Evolutionary conservation across 164 flowering plant species (phyloP).

Genomic region (Stephania yunnanensis): DNA sequence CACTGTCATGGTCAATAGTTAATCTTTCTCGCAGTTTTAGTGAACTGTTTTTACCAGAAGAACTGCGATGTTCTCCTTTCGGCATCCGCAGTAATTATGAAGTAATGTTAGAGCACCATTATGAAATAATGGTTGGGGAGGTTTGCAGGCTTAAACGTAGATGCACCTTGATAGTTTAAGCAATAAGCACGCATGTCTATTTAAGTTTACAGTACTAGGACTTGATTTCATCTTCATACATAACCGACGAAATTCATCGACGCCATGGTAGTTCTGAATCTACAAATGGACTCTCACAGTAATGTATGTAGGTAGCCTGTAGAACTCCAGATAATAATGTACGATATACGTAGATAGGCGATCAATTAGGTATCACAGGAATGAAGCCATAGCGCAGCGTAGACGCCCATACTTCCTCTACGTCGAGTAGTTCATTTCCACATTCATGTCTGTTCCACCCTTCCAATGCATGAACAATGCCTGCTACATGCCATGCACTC

Average conservation of each 20-base stretch:
- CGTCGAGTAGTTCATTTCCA: slow-evolving; percentile 21
- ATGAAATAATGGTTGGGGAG: too few relatives aligned
- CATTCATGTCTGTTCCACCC: slow-evolving; percentile 47
- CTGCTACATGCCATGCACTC: slow-evolving; percentile 48
- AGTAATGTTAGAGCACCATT: too few relatives aligned
- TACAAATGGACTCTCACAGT: neutral
- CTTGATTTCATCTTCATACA: neutral
- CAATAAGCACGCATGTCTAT: neutral
- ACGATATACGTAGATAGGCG: neutral
- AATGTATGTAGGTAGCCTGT: neutral
- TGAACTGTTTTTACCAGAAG: neutral
- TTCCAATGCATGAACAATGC: slow-evolving; percentile 42
- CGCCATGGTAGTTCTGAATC: neutral
- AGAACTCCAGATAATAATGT: neutral
- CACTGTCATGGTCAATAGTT: neutral
- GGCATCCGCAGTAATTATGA: neutral
- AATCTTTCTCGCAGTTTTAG: neutral
- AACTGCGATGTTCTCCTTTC: neutral
- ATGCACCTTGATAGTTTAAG: too few relatives aligned
- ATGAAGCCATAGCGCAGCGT: slow-evolving; percentile 34
- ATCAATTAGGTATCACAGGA: slow-evolving; percentile 4
- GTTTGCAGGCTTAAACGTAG: too few relatives aligned
- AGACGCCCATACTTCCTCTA: slow-evolving; percentile 35
- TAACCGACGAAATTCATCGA: neutral
- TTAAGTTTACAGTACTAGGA: neutral